A percentile compares a stretch with the other conserved stretches of the same genome.
These are phyloP conservation scores for Heteromeles arbutifolia DNA, from an alignment of 306 rosid genomes.

Conservation along the genomic window DNA sequence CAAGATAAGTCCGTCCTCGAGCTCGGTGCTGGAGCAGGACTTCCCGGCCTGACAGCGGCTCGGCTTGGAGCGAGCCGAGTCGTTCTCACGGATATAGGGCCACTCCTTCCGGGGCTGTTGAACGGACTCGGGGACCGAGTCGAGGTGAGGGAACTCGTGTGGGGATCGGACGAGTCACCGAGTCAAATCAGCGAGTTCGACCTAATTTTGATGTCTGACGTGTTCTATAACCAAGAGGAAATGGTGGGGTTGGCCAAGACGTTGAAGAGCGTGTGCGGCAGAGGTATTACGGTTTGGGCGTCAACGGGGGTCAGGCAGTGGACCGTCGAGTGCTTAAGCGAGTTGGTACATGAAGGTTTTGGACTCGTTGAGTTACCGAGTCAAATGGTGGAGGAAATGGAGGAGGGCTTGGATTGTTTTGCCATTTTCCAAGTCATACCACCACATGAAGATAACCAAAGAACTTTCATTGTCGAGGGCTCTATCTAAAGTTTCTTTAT, in stretches of 20 bases:
- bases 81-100: conserved; percentile 19
- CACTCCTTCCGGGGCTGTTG: conserved; percentile 19
- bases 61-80: conserved; percentile 30
- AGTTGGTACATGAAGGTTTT: conserved; percentile 25
- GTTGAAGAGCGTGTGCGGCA: conserved; percentile 11
- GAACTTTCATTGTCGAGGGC: no score
- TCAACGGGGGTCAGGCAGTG: conserved; percentile 24
- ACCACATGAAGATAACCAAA: neutral
- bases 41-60: conserved; percentile 29
- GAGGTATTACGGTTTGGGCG: conserved; percentile 22
- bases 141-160: conserved; percentile 28
- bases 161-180: conserved; percentile 21
- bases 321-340: conserved; percentile 25
- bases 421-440: conserved; percentile 19
- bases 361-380: conserved; percentile 18
- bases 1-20: conserved; percentile 16
- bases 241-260: conserved; percentile 17
- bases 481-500: no score
- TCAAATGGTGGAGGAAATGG: neutral
- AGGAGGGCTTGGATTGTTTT: neutral
- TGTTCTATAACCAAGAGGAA: conserved; percentile 23
- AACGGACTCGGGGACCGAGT: conserved; percentile 20
- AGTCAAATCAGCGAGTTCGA: conserved; percentile 19
- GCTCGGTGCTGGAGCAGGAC: conserved; percentile 37
- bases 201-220: conserved; percentile 31